phyloP scores from a whole-genome alignment of 192 early-diverging fungal species.

The Spizellomyces sp. region DNA sequence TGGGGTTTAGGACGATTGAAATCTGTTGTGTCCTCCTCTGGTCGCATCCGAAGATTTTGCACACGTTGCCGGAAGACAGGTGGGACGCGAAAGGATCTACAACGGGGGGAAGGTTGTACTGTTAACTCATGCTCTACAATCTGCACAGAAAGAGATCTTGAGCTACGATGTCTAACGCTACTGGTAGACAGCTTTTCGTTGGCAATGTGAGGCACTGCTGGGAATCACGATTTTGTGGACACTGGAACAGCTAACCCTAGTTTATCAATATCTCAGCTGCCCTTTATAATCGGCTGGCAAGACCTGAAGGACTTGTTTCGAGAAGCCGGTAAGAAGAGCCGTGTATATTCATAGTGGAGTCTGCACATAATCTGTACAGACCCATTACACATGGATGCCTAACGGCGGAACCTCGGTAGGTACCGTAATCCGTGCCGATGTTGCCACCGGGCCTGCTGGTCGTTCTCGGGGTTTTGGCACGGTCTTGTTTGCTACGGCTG shows the following conservation, averaged over 20 bases:
- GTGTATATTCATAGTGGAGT: background rate
- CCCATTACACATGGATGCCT: background rate
- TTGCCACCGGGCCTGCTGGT: slow-evolving; percentile 37
- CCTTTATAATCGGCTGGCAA: slow-evolving; percentile 75
- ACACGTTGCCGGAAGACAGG: too few relatives aligned
- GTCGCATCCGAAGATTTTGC: too few relatives aligned
- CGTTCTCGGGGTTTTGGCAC: slow-evolving; percentile 53
- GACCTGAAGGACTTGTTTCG: slow-evolving; percentile 52
- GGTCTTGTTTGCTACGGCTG: slow-evolving; percentile 41
- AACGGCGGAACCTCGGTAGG: slow-evolving; percentile 18
- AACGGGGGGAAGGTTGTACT: too few relatives aligned
- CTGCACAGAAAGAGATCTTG: too few relatives aligned
- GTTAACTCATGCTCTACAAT: too few relatives aligned
- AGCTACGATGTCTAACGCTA: too few relatives aligned
- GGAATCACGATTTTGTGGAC: background rate
- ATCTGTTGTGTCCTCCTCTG: too few relatives aligned
- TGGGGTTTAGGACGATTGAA: too few relatives aligned
- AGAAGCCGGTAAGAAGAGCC: slow-evolving; percentile 34
- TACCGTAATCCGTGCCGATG: slow-evolving; percentile 49
- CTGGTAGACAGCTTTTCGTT: slow-evolving; percentile 63
- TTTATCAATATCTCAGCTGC: slow-evolving; percentile 48
- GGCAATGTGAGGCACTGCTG: slow-evolving; percentile 62
- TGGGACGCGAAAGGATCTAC: too few relatives aligned
- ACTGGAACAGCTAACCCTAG: background rate
- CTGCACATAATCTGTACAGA: background rate